These are phyloP conservation scores for Tetracladium maxilliforme DNA, from an alignment of 2,329 filamentous ascomycete species.

Conservation along the genomic window DNA sequence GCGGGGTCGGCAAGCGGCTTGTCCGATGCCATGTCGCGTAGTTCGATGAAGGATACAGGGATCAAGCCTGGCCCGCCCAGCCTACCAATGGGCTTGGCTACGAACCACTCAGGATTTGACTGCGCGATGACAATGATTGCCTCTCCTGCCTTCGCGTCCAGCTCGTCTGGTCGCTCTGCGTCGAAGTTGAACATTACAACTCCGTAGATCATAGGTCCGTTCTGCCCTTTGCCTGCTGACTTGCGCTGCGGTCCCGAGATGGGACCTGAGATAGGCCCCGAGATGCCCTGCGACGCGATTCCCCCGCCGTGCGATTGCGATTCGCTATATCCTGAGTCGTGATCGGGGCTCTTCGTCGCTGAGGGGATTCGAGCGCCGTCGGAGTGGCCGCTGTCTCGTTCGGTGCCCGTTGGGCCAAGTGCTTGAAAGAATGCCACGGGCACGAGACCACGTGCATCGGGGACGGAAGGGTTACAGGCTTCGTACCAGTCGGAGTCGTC, in stretches of 20 bases:
- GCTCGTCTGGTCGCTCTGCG: constrained; percentile 86
- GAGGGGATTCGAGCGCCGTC: constrained; percentile 32
- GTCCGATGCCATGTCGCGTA: constrained; percentile 83
- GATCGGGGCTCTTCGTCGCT: constrained; percentile 49
- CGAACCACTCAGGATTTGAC: constrained; percentile 98
- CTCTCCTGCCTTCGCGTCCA: constrained; percentile 89
- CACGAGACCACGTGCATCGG: constrained; percentile 77
- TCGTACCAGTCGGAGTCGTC: constrained; percentile 96
- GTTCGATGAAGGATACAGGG: constrained; percentile 91
- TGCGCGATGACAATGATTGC: constrained; percentile 97
- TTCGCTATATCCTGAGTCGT: constrained; percentile 85
- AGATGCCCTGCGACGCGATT: no score
- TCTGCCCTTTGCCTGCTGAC: constrained; percentile 24
- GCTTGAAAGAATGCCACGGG: constrained; percentile 89
- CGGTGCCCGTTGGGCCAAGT: constrained; percentile 81
- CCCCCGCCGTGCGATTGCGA: no score
- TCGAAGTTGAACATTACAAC: constrained; percentile 96
- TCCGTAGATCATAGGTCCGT: constrained; percentile 87
- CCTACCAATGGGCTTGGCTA: constrained; percentile 95
- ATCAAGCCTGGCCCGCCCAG: constrained; percentile 93
- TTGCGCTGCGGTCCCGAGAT: constrained; percentile 14
- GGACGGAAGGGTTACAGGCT: constrained; percentile 85
- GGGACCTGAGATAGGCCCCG: no score
- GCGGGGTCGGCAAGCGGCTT: constrained; percentile 67
- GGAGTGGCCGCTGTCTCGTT: constrained; percentile 72